phyloP scores from a whole-genome alignment of 2,329 filamentous ascomycete genomes.

The Microsporum ferrugineum region DNA sequence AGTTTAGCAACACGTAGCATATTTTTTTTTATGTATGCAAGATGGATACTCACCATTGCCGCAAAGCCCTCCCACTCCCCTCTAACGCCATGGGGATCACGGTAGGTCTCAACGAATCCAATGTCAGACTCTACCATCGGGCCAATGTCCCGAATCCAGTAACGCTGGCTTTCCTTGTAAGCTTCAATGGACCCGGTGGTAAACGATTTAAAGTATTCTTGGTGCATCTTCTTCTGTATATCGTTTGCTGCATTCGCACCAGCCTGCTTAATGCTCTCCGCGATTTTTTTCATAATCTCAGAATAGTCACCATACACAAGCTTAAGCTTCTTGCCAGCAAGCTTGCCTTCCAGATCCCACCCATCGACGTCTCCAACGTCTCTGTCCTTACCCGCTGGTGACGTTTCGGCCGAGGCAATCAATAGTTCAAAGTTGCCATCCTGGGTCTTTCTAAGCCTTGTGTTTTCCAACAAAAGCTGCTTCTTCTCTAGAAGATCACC shows the following conservation, averaged over 20 bases:
- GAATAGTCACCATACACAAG: conserved; percentile 65
- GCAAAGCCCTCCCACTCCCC: conserved; percentile 82
- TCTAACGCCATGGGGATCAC: conserved; percentile 68
- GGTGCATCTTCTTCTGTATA: conserved; percentile 60
- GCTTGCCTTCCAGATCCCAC: conserved; percentile 49
- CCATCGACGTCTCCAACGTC: conserved; percentile 57
- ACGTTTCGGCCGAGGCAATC: conserved; percentile 56
- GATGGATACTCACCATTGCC: conserved; percentile 39
- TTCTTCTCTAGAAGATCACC: conserved; percentile 63
- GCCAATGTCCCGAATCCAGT: conserved; percentile 73
- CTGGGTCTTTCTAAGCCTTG: conserved; percentile 55
- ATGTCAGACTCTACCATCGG: conserved; percentile 71
- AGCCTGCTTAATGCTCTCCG: conserved; percentile 55
- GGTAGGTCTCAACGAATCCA: conserved; percentile 76
- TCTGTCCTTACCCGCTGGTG: conserved; percentile 50
- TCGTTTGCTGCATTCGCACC: conserved; percentile 60
- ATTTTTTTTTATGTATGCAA: conserved; percentile 8
- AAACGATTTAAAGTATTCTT: conserved; percentile 65
- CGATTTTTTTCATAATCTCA: conserved; percentile 58
- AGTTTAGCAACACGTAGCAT: conserved; percentile 36
- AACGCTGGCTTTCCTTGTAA: conserved; percentile 69
- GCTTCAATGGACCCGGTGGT: conserved; percentile 60
- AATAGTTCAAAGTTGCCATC: conserved; percentile 58
- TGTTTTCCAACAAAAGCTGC: conserved; percentile 62
- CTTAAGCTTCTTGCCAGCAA: conserved; percentile 57